Evolutionary conservation across 2,329 filamentous ascomycete genomes (phyloP).

Genomic region (Chaetomiaceae sp.): DNA sequence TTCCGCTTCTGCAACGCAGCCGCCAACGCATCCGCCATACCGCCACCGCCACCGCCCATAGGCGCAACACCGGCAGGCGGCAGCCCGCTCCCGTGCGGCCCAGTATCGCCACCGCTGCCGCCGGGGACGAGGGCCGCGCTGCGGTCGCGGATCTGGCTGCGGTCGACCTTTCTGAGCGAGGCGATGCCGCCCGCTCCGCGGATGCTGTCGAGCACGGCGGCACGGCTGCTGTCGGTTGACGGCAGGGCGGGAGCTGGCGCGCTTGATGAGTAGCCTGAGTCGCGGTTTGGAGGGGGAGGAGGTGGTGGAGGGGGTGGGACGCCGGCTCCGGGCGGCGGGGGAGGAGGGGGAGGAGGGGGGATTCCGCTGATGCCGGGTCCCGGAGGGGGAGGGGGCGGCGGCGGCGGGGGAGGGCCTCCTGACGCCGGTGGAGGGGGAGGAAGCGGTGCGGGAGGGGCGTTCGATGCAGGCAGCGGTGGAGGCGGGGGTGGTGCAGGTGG

Average conservation of each 20-base stretch:
- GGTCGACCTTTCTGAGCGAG: slow-evolving; percentile 71
- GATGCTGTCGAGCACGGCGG: slow-evolving; percentile 66
- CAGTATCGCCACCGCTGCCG: slow-evolving; percentile 38
- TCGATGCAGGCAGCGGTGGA: slow-evolving; percentile 35
- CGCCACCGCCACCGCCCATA: slow-evolving; percentile 56
- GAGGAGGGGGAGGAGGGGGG: slow-evolving; percentile 43
- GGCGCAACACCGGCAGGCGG: slow-evolving; percentile 49
- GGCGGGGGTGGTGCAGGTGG: slow-evolving; percentile 36
- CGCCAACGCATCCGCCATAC: slow-evolving; percentile 78
- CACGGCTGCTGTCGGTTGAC: slow-evolving; percentile 44
- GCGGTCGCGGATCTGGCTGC: slow-evolving; percentile 65
- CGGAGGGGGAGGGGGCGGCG: slow-evolving; percentile 37
- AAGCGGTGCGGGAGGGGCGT: slow-evolving; percentile 37
- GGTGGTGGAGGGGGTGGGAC: slow-evolving; percentile 48
- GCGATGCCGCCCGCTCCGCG: slow-evolving; percentile 63
- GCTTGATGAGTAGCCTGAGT: slow-evolving; percentile 54
- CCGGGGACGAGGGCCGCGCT: slow-evolving; percentile 61
- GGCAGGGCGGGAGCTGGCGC: slow-evolving; percentile 44
- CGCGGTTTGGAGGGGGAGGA: slow-evolving; percentile 53
- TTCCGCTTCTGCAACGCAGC: slow-evolving; percentile 77
- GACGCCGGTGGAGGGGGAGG: slow-evolving; percentile 31
- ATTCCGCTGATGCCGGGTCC: slow-evolving; percentile 27
- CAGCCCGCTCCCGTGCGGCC: slow-evolving; percentile 47
- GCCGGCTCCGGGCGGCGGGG: slow-evolving; percentile 36
- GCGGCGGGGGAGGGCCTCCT: slow-evolving; percentile 37